phyloP scores from a whole-genome alignment of 345 rosid genomes.

The Mangifera indica region DNA sequence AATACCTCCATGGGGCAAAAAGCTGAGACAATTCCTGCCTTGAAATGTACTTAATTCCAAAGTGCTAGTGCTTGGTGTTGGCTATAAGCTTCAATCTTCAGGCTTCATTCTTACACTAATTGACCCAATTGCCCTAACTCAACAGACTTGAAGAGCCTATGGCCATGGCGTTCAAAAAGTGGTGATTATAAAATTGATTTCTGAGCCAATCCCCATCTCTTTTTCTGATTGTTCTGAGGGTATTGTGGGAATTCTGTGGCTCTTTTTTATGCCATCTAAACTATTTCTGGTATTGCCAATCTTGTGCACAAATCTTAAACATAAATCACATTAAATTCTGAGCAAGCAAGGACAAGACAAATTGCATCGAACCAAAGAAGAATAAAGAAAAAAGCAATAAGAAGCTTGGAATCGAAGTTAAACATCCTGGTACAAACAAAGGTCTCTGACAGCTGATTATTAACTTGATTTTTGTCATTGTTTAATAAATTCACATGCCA shows the following conservation, averaged over 20 bases:
- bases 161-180: background rate
- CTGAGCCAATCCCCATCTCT: background rate
- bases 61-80: conserved; percentile 17
- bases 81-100: conserved; percentile 10
- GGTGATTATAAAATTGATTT: background rate
- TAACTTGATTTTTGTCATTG: conserved; percentile 8
- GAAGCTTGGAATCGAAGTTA: conserved; percentile 49
- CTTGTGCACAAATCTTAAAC: background rate
- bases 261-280: background rate
- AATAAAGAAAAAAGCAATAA: conserved; percentile 34
- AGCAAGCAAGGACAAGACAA: conserved; percentile 9
- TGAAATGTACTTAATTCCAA: conserved; percentile 29
- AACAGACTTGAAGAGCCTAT: background rate
- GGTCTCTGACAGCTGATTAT: conserved; percentile 14
- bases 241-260: background rate
- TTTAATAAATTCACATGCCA: background rate
- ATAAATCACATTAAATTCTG: conserved; percentile 9
- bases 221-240: background rate
- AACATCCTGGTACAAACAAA: conserved; percentile 18
- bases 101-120: background rate
- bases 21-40: conserved; percentile 27
- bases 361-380: conserved; percentile 20
- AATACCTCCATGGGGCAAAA: background rate
- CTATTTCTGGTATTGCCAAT: background rate
- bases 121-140: background rate